Base-by-base conservation (phyloP, 176 grass and related monocot genomes). In the Saccharum officinarum region DNA sequence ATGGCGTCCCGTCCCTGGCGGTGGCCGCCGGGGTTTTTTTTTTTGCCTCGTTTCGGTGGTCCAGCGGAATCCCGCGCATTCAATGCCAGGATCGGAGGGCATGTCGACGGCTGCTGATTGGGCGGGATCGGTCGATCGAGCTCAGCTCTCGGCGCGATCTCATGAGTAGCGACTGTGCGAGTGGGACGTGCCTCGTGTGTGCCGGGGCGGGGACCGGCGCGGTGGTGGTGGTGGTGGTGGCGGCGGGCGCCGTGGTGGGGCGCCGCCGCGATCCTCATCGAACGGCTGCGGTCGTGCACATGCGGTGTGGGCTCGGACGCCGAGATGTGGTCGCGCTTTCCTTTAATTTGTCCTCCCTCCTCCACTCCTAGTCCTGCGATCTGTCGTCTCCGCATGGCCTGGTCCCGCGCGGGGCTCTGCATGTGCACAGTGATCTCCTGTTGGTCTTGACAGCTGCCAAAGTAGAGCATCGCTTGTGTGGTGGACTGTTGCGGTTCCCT, bases 241-340 rank as follows among this genome's bases (percentile, higher is more conserved):
- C 34, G 28, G 44, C 17, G 26, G 49, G 4, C 30, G 46, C 46
- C 23, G 46, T 20, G 44, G 79, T 10, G 79, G 44, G 77, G 26
- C 61, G 49, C 67, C 41, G 73, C 67, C 34, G 63, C 55, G 57
- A 82, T 85, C 83, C 85, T 75, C 33, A 80, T 87, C 89, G 89
- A 61, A 83, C 84, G 89, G 47, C 89, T 73, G 40, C 42, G 72
- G 47, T 38, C 67, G 79, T 16, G 83, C 83, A 86, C 83, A 86
- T 90, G 88, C 73, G 71, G 66, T 66, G 74, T 73, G 79, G 59
- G 31, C 7, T 30, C n/a, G 3, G 42, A 28, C 70, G 37, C 18
- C 54, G 54, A 22, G 54, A n/a, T 57, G 54, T 57, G 54, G 54
- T n/a, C 54, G 20, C 54, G 54, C 54, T 22, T 57, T 57, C 20